Base-by-base conservation (phyloP, 345 rosid species). In the Fremontodendron californicum region DNA sequence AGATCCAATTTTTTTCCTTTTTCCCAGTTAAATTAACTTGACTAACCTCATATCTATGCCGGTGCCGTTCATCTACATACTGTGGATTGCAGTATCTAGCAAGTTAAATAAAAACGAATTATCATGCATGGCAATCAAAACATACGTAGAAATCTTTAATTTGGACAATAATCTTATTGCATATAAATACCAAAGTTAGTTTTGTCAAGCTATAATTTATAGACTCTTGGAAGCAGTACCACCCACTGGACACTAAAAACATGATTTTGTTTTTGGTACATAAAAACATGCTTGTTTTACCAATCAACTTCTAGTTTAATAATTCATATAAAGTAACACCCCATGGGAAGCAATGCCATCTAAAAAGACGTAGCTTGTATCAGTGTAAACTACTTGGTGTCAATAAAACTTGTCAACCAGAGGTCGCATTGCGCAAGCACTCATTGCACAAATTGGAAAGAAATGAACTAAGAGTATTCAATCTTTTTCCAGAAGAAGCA, bases 21-120 rank as follows among this genome's bases (percentile, higher is more conserved):
- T 49, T 69, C 61, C 70, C 74, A 75, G 66, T 74, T 76, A 21
- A 71, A 67, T 69, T n/a, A 57, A 71, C 73, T 46, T 77, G 31
- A 75, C 84, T 52, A 80, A 95, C 99, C 99, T 95, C 98, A 57
- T 95, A 95, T 86, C 99, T 87, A 75, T 95, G 99, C 7, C 99
- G 89, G 82, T 93, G 99, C 19, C 99, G 84, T 81, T 95, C 99
- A 58, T 90, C 92, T 73, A 92, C 89, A 77, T 83, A 86, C 45
- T 76, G 77, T 29, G 80, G 81, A 80, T 92, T 88, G 73, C 88
- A 82, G 64, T 95, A 95, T 86, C 98, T 95, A 87, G 57, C 64
- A 82, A 84, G 40, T 45, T 67, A 57, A 60, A 64, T 15, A 80
- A 29, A 21, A 5, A 61, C 0, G 73, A 39, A n/a, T 77, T 45